Conservation (phyloP, 2,329 filamentous ascomycete species). For the Colletotrichum caudatum region DNA sequence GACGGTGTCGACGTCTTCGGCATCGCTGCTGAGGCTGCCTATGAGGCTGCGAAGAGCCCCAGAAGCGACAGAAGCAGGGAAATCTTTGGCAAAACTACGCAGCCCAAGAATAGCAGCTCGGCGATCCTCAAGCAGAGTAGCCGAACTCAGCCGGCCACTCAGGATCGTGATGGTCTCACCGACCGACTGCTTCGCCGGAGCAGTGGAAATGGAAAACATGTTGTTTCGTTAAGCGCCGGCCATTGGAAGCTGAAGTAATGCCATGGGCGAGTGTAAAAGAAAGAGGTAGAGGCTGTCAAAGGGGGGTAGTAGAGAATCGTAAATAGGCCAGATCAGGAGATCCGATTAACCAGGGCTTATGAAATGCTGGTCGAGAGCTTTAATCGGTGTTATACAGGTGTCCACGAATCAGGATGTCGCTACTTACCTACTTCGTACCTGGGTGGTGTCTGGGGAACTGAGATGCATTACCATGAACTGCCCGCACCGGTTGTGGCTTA, state of each 20-base stretch:
- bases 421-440: not conserved
- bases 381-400: not conserved
- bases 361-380: constrained; percentile 2
- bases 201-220: constrained; percentile 75
- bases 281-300: not conserved
- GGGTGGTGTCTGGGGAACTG: too few species aligned
- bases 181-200: constrained; percentile 95
- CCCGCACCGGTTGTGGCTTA: not conserved
- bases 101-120: constrained; percentile 92
- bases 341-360: not conserved
- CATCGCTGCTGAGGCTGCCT: constrained; percentile 84
- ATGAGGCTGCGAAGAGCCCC: constrained; percentile 92
- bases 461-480: not conserved
- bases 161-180: constrained; percentile 93
- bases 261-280: constrained; percentile 6
- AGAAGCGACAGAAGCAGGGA: constrained; percentile 94
- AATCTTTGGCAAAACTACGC: constrained; percentile 95
- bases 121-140: constrained; percentile 93
- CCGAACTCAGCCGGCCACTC: constrained; percentile 86
- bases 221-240: constrained; percentile 36
- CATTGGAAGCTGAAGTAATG: constrained; percentile 30
- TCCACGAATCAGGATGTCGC: not conserved
- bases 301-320: not conserved
- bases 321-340: constrained; percentile 3
- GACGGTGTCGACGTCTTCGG: constrained; percentile 94